phyloP scores from a whole-genome alignment of 2,329 filamentous ascomycete genomes.

The Cercospora sp. region DNA sequence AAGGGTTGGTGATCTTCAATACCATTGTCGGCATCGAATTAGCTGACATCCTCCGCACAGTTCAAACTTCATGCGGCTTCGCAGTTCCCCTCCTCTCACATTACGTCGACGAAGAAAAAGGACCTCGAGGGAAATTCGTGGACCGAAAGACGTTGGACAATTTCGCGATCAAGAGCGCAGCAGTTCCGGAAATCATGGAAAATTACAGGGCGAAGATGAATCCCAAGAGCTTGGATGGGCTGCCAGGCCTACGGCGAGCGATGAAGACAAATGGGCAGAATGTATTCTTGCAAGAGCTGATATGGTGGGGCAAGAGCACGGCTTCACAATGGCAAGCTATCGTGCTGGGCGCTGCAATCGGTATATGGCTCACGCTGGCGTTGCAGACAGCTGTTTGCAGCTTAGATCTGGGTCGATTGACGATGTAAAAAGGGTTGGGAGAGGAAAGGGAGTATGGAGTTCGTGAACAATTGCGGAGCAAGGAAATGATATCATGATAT shows the following conservation, averaged over 20 bases:
- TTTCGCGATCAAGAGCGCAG: conserved; percentile 53
- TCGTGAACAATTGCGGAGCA: too few species aligned
- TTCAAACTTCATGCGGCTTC: conserved; percentile 68
- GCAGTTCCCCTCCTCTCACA: conserved; percentile 59
- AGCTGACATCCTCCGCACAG: background rate
- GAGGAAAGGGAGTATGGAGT: background rate
- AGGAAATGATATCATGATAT: background rate
- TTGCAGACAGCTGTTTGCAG: background rate
- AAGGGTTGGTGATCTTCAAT: conserved; percentile 43
- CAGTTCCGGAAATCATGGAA: conserved; percentile 50
- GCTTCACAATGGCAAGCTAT: conserved; percentile 31
- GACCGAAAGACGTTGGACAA: conserved; percentile 59
- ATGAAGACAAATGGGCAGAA: conserved; percentile 53
- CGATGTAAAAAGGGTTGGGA: background rate
- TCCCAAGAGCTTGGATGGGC: conserved; percentile 57
- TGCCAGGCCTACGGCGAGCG: conserved; percentile 59
- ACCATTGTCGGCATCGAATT: too few species aligned
- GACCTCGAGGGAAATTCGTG: conserved; percentile 44
- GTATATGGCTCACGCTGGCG: conserved; percentile 14
- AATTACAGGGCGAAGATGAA: conserved; percentile 62
- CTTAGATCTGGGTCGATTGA: background rate
- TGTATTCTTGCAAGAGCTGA: conserved; percentile 48
- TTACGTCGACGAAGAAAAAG: conserved; percentile 30
- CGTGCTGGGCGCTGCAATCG: conserved; percentile 28
- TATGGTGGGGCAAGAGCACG: conserved; percentile 19